phyloP scores from a whole-genome alignment of 345 rosid species.

The Populus tremula region DNA sequence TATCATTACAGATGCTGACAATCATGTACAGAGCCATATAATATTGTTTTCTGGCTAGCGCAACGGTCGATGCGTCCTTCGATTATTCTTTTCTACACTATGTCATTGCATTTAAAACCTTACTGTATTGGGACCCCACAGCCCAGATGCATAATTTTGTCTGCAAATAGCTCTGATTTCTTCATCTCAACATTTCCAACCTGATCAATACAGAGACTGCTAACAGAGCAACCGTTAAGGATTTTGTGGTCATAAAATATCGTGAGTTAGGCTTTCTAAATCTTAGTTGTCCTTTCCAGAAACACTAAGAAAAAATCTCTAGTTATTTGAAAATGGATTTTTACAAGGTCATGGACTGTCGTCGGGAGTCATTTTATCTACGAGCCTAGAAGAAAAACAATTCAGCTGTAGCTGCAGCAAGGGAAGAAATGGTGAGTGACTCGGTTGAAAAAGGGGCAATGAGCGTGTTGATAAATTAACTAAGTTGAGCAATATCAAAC shows the following conservation, averaged over 20 bases:
- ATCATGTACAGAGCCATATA: no score
- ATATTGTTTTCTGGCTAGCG: no score
- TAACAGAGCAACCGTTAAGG: no score
- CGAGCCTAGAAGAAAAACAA: neutral
- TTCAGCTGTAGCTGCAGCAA: neutral
- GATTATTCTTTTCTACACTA: no score
- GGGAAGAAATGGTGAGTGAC: neutral
- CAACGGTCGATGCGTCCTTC: no score
- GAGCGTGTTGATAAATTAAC: constrained; percentile 19
- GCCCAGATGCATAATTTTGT: constrained; percentile 11
- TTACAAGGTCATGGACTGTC: neutral
- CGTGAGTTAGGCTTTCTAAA: no score
- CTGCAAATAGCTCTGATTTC: neutral
- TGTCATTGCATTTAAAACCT: constrained; percentile 5
- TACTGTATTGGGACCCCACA: constrained; percentile 21
- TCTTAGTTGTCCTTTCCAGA: no score
- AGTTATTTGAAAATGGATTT: no score
- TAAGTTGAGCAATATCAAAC: constrained; percentile 46
- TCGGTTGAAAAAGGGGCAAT: neutral
- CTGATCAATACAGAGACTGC: neutral
- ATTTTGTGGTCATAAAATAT: no score
- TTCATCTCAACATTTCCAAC: neutral
- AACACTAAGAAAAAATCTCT: no score
- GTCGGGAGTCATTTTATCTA: neutral
- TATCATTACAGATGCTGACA: no score